A percentile compares a stretch with the other conserved stretches of the same genome.
Conservation (phyloP, 129 eudicot species). For the Helianthus annuus region HanXRQr2.0-SUNRISE NC_035437.2:161189530-161190029, state of each 20-base stretch:
- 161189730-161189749: not conserved
- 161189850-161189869: slow-evolving; percentile 39
- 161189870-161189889: slow-evolving; percentile 42
- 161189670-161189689: not conserved
- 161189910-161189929: slow-evolving; percentile 42
- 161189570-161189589: too few relatives aligned
- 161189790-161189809: slow-evolving; percentile 19
- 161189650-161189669: too few relatives aligned
- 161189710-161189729: not conserved
- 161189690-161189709: not conserved
- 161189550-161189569: too few relatives aligned
- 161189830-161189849: slow-evolving; percentile 38
- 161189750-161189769: not conserved
- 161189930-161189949: slow-evolving; percentile 33
- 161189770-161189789: slow-evolving; percentile 2
- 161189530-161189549: too few relatives aligned
- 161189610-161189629: not conserved
- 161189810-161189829: slow-evolving; percentile 29
- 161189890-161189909: slow-evolving; percentile 40
- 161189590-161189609: not conserved
- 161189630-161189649: not conserved
- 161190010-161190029: slow-evolving; percentile 25
- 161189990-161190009: slow-evolving; percentile 31
- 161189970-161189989: slow-evolving; percentile 33
- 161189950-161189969: slow-evolving; percentile 36